Conservation (phyloP, 331 rosid species). For the Malus hybrid region DNA sequence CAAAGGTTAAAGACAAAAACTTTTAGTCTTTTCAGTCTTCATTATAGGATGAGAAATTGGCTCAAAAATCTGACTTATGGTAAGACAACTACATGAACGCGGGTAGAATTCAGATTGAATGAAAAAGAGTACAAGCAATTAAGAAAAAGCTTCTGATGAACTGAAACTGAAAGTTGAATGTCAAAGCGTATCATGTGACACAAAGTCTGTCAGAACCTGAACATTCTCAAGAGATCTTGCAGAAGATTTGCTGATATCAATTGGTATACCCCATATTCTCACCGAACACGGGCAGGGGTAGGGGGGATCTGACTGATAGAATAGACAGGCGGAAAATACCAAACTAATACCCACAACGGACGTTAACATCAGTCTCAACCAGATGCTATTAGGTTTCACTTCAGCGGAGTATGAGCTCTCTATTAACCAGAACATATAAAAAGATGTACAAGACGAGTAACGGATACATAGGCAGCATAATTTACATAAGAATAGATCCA, state of each 20-base stretch:
- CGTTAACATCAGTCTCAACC: not conserved
- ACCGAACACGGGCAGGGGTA: not conserved
- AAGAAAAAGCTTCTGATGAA: not conserved
- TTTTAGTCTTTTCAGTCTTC: not conserved
- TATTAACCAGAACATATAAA: not conserved
- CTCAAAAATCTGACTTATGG: not conserved
- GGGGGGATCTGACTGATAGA: not conserved
- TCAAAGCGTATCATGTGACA: not conserved
- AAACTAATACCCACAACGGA: not conserved
- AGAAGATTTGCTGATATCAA: not conserved
- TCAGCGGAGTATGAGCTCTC: not conserved
- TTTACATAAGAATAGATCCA: not conserved
- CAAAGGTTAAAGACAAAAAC: slow-evolving; percentile 9
- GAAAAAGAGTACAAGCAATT: not conserved
- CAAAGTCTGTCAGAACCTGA: not conserved
- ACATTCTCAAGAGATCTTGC: not conserved
- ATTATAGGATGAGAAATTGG: not conserved
- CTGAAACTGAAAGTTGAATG: not conserved
- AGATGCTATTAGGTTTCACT: not conserved
- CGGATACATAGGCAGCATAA: not conserved
- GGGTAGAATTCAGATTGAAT: not conserved
- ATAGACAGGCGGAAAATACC: not conserved
- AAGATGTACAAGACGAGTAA: not conserved
- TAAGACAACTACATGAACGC: not conserved
- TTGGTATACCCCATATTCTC: not conserved